Evolutionary conservation across 1,284 basidiomycete genomes (phyloP).

Genomic region (Austroboletus niveus): DNA sequence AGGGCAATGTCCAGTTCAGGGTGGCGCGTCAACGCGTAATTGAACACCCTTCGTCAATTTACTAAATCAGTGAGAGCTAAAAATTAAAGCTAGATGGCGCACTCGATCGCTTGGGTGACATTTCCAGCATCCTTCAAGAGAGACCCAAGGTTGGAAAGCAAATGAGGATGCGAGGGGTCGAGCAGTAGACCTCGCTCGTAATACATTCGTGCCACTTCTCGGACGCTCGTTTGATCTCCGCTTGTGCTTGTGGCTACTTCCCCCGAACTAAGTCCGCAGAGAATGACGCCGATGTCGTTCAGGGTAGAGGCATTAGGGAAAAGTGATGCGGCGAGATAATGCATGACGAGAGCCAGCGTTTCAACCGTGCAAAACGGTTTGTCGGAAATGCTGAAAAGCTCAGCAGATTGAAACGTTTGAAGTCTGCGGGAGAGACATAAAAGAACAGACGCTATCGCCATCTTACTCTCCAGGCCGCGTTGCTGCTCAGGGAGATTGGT

Average conservation of each 20-base stretch:
- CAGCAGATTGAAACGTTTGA: conserved; percentile 34
- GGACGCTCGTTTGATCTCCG: conserved; percentile 24
- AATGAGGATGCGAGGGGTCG: conserved; percentile 56
- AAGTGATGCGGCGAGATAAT: conserved; percentile 57
- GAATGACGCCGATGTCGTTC: conserved; percentile 62
- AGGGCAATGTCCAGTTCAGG: conserved; percentile 61
- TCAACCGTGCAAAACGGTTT: conserved; percentile 44
- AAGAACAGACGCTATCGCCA: conserved; percentile 52
- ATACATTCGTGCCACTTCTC: conserved; percentile 49
- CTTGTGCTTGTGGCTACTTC: conserved; percentile 18
- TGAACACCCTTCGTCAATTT: conserved; percentile 16
- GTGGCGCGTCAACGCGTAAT: conserved; percentile 48
- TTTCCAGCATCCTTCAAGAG: conserved; percentile 59
- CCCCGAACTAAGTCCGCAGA: conserved; percentile 45
- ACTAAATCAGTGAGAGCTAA: conserved; percentile 5
- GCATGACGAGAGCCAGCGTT: conserved; percentile 50
- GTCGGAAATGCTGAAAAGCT: conserved; percentile 27
- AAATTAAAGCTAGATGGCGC: conserved; percentile 12
- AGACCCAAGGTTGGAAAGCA: conserved; percentile 61
- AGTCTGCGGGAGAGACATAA: conserved; percentile 56
- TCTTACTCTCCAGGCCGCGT: conserved; percentile 29
- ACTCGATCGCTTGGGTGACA: conserved; percentile 50
- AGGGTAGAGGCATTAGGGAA: conserved; percentile 53
- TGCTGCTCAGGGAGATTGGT: conserved; percentile 22
- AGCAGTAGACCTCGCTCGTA: conserved; percentile 54